Base-by-base conservation (phyloP, 768 basidiomycete species). In the Amanita exitialis region DNA sequence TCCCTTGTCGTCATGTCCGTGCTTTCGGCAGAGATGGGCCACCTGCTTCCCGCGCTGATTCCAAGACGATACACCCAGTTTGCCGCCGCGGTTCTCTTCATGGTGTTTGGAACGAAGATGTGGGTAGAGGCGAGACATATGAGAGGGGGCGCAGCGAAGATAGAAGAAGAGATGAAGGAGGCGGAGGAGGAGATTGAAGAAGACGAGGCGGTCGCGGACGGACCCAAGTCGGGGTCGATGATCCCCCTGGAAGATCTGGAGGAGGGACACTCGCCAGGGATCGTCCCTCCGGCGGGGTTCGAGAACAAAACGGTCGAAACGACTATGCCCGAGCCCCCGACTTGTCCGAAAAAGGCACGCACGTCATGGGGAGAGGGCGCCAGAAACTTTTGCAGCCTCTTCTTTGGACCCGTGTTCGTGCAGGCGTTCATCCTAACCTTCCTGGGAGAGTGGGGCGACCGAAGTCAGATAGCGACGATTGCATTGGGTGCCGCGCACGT, bases 381-480 rank as follows among this genome's bases (percentile, higher is more conserved):
- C 4, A 76, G 90, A 58, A 94, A 94, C 63, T 83, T 92, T 59
- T 86, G 80, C 63, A 83, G 82, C 59, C 69, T 93, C 15, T 66
- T 94, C 57, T 68, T 97, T 16, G 92, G 90, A 0, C 95, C 95
- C 0, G 90, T 96, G 1, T 95, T 97, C 61, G 92, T 93, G 2
- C 93, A 99, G 66, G 82, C 91, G 0, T 97, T 99, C 60, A 71
- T 95, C 28, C 73, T 99, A 53, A 98, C 95, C 0, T 97, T 97
- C 68, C 73, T 99, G n/a, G 96, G 94, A 8, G 96, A 99, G 68
- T 98, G 96, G 96, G 95, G 96, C 0, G 96, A 98, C 68, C 71
- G 95, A 48, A 95, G 91, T 61, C 95, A 99, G 69, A 91, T 98
- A 59, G 87, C 96, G 1, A 98, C 96, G 2, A 95, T 98, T 55